Base-by-base conservation (phyloP, 1,284 basidiomycete genomes). In the Peniophora sp. region DNA sequence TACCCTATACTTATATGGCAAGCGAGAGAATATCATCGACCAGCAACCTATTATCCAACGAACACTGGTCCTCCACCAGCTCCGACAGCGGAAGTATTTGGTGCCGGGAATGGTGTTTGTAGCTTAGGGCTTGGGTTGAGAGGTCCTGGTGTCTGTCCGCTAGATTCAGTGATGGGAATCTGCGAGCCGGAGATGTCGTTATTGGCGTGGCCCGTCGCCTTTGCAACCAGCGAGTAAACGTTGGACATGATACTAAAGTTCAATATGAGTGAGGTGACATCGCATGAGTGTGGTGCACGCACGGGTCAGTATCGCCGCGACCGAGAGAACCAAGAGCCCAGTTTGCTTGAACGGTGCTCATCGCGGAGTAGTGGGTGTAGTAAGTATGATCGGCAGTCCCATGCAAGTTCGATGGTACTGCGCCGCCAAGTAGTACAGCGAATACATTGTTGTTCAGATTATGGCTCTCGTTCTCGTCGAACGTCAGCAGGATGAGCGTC, bases 401-500 rank as follows among this genome's bases (percentile, higher is more conserved):
- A 24, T 60, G 57, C 24, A 74, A 56, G 9, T 61, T 39, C 17
- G 48, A 34, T 11, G 77, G 37, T 5, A 41, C 37, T 5, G 37
- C 37, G 15, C 37, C 37, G 71, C 79, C 76, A 43, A 80, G 62
- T 9, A 74, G 65, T 24, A 77, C 43, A 3, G 66, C 58, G 51
- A 60, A 67, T 20, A 75, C 60, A 2, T 61, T 55, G 52, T 73
- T 75, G 43, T 67, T 65, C 20, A 57, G 51, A 11, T 52, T 52
- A 55, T 68, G 65, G 27, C 62, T 72, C 55, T 79, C 80, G 59
- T 71, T 81, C 60, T 81, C 73, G 57, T 76, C 74, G 47, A 74
- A 82, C 0, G 82, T 82, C 47, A 83, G 57, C 23, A 83, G 56
- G 54, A 83, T 73, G 51, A 83, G 62, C 2, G 80, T 83, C 24